Evolutionary conservation across 306 rosid genomes (phyloP), one percentile per base, ranked within the genome.

Genomic region (Cicer judaicum): DNA sequence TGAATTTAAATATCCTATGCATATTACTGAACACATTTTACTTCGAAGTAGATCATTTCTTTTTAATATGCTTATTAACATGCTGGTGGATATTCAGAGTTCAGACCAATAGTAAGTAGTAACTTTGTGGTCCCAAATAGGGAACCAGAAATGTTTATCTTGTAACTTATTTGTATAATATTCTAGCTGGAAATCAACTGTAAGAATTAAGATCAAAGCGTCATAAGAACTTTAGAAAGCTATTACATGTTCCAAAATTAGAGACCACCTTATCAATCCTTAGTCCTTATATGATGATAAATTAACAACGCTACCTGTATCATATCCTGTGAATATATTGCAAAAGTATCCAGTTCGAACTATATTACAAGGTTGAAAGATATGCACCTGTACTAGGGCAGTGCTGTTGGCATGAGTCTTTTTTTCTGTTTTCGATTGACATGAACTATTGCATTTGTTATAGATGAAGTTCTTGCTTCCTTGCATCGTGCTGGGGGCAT

Each of bases 401-500:
- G 36, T 48, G 29, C 65, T 59, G 66, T 65, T 7, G 39, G 50
- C 44, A 47, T 42, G 49, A 39, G 55, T 67, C 54, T 48, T 56
- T 13, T 54, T 12, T 48, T 50, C 10, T 40, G 19, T 49, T 75
- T 39, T n/a, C 19, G 43, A 4, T 40, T 76, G 65, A 29, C 43
- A 50, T 36, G 64, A 46, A 43, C 0, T 47, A 24, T 50, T 60
- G 64, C 6, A 42, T 57, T 18, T 79, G 46, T 61, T 85, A 48
- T 81, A 91, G 98, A 89, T 75, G 79, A 82, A 80, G 97, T 80
- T 83, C 88, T 80, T 66, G 92, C 86, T 64, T 89, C 89, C 78
- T 78, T 94, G 62, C 87, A 91, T 78, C 77, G 48, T 64, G 93
- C 88, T n/a, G 96, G 98, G 79, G 96, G 96, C 48, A 52, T 86